Evolutionary conservation across 75 land plant genomes (phyloP), one percentile per base, ranked within the genome.

Genomic region (Cunninghamia lanceolata): DNA sequence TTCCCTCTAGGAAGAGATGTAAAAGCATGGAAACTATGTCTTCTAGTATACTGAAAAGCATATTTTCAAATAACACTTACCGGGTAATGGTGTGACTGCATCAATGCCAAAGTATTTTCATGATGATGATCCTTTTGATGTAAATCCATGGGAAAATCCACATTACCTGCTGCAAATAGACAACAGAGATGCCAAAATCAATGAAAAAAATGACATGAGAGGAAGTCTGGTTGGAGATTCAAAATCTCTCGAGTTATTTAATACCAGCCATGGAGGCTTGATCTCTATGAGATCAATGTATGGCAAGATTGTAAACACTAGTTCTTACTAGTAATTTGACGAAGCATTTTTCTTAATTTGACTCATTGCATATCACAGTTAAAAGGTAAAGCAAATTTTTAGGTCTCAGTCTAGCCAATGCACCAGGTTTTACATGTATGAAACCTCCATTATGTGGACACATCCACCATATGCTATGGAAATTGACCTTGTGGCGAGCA

Each of bases 121-220:
- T 90, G 90, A 43, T 90, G 91, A 75, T 59, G 88, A 14, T 90
- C 88, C 85, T 89, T 89, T 35, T 85, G 91, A 28, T 86, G 87
- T 73, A 86, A 70, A 47, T 90, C 91, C 34, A 90, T 34, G 10
- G 85, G 5, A 74, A 89, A 83, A 25, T 90, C 91, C n/a, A 50
- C 82, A 66, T 82, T 83, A 16, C 91, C 88, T 46, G 87, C 91
- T 89, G 85, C 56, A 86, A 39, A 17, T 45, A 63, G 25, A 34
- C 13, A 19, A 35, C 11, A 63, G n/a, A 85, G 38, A 25, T 25
- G 38, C 4, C 39, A 84, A 14, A 68, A 28, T 32, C 2, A 47
- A 85, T 85, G n/a, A n/a, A 53, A 34, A 43, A n/a, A 50, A 86
- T 16, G n/a, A 85, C 47, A 85, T 84, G 38, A 19, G 68, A 53